Evolutionary conservation across 129 eudicot genomes (phyloP).

Genomic region (Flaveria ramosissima): DNA sequence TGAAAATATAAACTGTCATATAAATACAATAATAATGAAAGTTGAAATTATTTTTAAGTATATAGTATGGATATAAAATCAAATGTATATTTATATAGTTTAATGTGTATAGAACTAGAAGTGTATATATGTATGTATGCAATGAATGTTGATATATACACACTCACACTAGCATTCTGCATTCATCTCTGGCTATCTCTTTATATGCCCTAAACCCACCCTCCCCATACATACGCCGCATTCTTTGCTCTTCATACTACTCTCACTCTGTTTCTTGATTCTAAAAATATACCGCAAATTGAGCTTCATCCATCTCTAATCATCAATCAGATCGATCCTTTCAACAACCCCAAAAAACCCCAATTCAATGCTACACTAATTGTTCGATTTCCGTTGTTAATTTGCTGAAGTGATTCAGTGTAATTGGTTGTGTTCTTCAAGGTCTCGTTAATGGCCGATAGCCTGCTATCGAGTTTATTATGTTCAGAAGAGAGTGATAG

Average conservation of each 20-base stretch:
- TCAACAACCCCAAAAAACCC: background rate
- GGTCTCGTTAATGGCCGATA: conserved; percentile 40
- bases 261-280: conserved; percentile 14
- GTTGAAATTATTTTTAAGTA: background rate
- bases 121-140: background rate
- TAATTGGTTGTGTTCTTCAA: conserved; percentile 1
- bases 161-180: background rate
- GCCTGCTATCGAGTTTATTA: conserved; percentile 48
- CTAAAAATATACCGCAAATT: conserved; percentile 19
- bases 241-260: conserved; percentile 29
- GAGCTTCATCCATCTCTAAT: background rate
- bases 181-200: conserved; percentile 17
- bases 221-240: conserved; percentile 37
- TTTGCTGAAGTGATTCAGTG: conserved; percentile 3
- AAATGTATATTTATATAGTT: background rate
- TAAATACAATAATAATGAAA: too few species aligned
- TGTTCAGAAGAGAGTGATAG: conserved; percentile 60
- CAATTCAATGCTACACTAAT: background rate
- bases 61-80: background rate
- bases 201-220: conserved; percentile 33
- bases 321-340: conserved; percentile 24
- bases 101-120: background rate
- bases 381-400: conserved; percentile 15
- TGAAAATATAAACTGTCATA: too few species aligned
- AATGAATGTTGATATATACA: background rate